A percentile compares a stretch with the other conserved stretches of the same genome.
Evolutionary conservation across 192 early-diverging fungal genomes (phyloP).

Genomic region (Dissophora ornata): DNA sequence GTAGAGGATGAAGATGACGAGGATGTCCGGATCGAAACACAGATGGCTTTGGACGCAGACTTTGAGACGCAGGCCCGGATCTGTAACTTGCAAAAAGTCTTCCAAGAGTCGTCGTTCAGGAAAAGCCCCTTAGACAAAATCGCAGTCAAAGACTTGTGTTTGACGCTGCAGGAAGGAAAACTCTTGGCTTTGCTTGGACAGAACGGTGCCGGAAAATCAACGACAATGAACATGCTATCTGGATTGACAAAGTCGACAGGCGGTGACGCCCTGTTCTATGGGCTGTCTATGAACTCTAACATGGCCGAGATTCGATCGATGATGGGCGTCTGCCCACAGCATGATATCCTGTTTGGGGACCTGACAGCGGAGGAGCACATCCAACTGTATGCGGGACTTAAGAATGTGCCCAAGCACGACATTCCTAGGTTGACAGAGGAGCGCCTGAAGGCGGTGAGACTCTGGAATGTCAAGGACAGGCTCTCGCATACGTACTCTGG

Average conservation of each 20-base stretch:
- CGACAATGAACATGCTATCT: slow-evolving; percentile 83
- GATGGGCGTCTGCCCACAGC: slow-evolving; percentile 84
- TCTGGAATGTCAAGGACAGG: slow-evolving; percentile 73
- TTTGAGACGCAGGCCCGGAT: slow-evolving; percentile 59
- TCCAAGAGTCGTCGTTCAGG: slow-evolving; percentile 51
- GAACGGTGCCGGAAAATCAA: slow-evolving; percentile 84
- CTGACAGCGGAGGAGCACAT: slow-evolving; percentile 81
- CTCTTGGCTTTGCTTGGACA: slow-evolving; percentile 75
- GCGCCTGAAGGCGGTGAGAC: slow-evolving; percentile 72
- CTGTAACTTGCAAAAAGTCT: slow-evolving; percentile 68
- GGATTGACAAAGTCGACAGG: slow-evolving; percentile 73
- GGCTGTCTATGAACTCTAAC: slow-evolving; percentile 63
- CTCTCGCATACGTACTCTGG: slow-evolving; percentile 77
- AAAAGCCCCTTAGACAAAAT: slow-evolving; percentile 60
- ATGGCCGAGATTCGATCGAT: slow-evolving; percentile 74
- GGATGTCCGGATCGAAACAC: slow-evolving; percentile 61
- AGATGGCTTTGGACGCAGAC: slow-evolving; percentile 55
- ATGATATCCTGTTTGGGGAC: slow-evolving; percentile 82
- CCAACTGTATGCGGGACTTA: slow-evolving; percentile 77
- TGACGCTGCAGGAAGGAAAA: slow-evolving; percentile 66
- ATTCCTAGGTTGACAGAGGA: slow-evolving; percentile 70
- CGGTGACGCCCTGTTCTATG: slow-evolving; percentile 78
- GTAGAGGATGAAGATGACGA: slow-evolving; percentile 59
- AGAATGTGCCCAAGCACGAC: slow-evolving; percentile 69
- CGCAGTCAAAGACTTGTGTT: slow-evolving; percentile 62